Percentiles rank a stretch among this genome's conserved stretches.
phyloP scores from a whole-genome alignment of 768 basidiomycete genomes.

The Xerocomellus chrysenteron region DNA sequence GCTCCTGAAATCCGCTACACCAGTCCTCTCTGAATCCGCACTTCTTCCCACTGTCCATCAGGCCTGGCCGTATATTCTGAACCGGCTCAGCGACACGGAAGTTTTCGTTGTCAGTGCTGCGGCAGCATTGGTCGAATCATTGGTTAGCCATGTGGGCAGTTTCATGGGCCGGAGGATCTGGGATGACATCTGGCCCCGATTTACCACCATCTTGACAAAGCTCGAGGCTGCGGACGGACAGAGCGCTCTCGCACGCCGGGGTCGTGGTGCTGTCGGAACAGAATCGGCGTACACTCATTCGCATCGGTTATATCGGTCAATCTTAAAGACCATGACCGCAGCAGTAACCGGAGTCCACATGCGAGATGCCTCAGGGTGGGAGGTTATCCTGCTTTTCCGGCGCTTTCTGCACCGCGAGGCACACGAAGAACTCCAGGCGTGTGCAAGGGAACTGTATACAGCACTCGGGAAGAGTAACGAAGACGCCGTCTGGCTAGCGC shows the following conservation, averaged over 20 bases:
- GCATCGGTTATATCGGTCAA: slow-evolving; percentile 75
- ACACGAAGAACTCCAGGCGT: slow-evolving; percentile 72
- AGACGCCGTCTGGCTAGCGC: slow-evolving; percentile 83
- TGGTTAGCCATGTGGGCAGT: slow-evolving; percentile 69
- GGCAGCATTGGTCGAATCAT: slow-evolving; percentile 66
- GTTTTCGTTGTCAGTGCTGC: slow-evolving; percentile 80
- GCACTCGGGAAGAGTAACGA: slow-evolving; percentile 60
- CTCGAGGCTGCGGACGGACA: slow-evolving; percentile 63
- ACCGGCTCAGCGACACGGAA: slow-evolving; percentile 72
- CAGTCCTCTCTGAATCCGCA: slow-evolving; percentile 68
- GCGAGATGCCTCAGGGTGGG: slow-evolving; percentile 75
- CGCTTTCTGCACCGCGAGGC: slow-evolving; percentile 67
- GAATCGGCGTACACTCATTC: slow-evolving; percentile 78
- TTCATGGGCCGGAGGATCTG: slow-evolving; percentile 86
- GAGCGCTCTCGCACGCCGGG: slow-evolving; percentile 65
- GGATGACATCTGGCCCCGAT: slow-evolving; percentile 93
- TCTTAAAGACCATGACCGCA: slow-evolving; percentile 71
- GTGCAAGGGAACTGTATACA: slow-evolving; percentile 63
- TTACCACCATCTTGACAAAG: slow-evolving; percentile 55
- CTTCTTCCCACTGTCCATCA: slow-evolving; percentile 83
- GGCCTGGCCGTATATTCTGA: slow-evolving; percentile 93
- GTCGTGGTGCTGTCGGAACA: slow-evolving; percentile 50
- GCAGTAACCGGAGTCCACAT: slow-evolving; percentile 66
- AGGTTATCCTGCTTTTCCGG: slow-evolving; percentile 71
- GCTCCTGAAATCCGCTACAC: slow-evolving; percentile 70